Conservation (phyloP, 2,329 filamentous ascomycete genomes). For the Aspergillus alliaceus region DNA sequence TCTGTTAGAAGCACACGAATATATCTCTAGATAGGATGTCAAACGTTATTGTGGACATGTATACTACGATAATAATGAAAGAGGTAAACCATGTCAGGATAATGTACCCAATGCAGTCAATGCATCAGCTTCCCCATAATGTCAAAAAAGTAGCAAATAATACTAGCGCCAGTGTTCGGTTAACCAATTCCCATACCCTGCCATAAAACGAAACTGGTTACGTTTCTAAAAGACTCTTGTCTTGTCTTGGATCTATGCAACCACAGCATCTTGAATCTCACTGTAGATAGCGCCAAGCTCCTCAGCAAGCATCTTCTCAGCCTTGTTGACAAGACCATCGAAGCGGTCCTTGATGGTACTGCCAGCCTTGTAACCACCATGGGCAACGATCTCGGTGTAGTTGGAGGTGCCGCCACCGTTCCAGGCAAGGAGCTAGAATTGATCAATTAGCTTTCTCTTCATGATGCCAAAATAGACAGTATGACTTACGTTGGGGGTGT, state of each 20-base stretch:
- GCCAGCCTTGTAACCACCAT: slow-evolving; percentile 65
- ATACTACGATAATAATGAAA: slow-evolving; percentile 31
- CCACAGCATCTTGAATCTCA: slow-evolving; percentile 42
- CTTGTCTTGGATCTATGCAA: slow-evolving; percentile 44
- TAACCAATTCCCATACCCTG: slow-evolving; percentile 24
- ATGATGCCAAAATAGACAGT: neutral
- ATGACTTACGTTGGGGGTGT: slow-evolving; percentile 74
- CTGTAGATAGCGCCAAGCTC: slow-evolving; percentile 51
- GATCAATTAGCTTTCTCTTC: slow-evolving; percentile 22
- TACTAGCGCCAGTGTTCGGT: slow-evolving; percentile 29
- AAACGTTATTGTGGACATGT: slow-evolving; percentile 23
- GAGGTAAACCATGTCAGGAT: slow-evolving; percentile 23
- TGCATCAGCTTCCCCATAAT: slow-evolving; percentile 15
- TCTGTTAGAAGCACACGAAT: slow-evolving; percentile 10
- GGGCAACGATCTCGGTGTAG: slow-evolving; percentile 77
- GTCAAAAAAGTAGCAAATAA: slow-evolving; percentile 18
- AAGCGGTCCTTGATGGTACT: slow-evolving; percentile 35
- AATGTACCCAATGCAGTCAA: slow-evolving; percentile 17
- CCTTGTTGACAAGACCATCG: slow-evolving; percentile 46
- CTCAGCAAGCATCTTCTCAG: slow-evolving; percentile 45
- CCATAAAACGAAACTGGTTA: slow-evolving; percentile 8
- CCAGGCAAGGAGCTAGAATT: slow-evolving; percentile 77
- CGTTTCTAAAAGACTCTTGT: slow-evolving; percentile 6
- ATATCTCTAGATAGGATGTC: slow-evolving; percentile 25
- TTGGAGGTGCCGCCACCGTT: slow-evolving; percentile 95